A percentile compares a stretch with the other conserved stretches of the same genome.
Conservation (phyloP, 768 basidiomycete species). For the Agaricus subrufescens region DNA sequence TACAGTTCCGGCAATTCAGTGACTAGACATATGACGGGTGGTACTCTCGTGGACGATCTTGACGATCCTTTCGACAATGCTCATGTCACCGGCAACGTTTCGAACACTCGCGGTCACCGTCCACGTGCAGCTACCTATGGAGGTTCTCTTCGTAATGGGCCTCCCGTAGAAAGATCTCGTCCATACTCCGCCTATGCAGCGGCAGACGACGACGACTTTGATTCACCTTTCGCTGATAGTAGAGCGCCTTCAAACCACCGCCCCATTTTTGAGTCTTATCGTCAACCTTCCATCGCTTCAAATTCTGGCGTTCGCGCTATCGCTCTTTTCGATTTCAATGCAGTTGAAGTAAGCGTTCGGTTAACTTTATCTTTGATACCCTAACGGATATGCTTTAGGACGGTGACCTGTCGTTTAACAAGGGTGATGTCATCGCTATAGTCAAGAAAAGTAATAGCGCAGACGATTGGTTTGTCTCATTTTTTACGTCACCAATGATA, state of each 20-base stretch:
- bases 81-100: neutral
- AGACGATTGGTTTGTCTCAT: slow-evolving; percentile 61
- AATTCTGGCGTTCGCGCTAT: slow-evolving; percentile 61
- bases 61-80: slow-evolving; percentile 8
- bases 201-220: neutral
- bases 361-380: neutral
- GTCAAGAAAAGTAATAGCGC: slow-evolving; percentile 65
- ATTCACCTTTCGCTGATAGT: neutral
- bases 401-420: slow-evolving; percentile 73
- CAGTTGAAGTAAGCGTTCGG: slow-evolving; percentile 52
- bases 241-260: neutral
- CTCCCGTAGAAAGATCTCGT: neutral
- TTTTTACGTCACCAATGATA: neutral
- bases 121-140: slow-evolving; percentile 3
- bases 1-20: neutral
- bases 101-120: neutral
- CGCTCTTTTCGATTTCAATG: slow-evolving; percentile 69
- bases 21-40: neutral
- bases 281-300: slow-evolving; percentile 44
- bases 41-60: slow-evolving; percentile 4
- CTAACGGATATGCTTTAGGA: slow-evolving; percentile 31
- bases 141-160: neutral
- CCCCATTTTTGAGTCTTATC: slow-evolving; percentile 36
- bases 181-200: neutral
- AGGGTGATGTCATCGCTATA: slow-evolving; percentile 70